These are phyloP conservation scores for Cytospora piceae DNA, from an alignment of 2,329 filamentous ascomycete species.

Conservation along the genomic window DNA sequence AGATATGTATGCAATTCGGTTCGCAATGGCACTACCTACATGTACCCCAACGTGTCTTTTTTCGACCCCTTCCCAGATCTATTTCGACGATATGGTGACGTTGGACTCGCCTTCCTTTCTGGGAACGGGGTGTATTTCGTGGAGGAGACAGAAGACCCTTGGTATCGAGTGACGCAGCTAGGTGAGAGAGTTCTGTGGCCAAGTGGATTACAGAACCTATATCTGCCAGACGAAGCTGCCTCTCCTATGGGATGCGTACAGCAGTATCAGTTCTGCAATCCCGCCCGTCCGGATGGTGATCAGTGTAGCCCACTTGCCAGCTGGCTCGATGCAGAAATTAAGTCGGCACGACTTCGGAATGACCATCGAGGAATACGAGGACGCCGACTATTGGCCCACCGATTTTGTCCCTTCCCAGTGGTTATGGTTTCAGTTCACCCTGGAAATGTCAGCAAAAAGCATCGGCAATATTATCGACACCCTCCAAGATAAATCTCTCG, in stretches of 20 bases:
- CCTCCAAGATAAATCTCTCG: background rate
- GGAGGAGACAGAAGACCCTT: constrained; percentile 2
- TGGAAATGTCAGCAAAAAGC: rapidly evolving
- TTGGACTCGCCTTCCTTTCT: constrained; percentile 16
- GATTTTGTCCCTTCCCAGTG: background rate
- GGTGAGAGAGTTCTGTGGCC: too few species aligned
- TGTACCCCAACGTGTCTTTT: too few species aligned
- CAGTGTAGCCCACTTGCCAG: constrained; percentile 3
- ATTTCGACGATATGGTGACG: constrained; percentile 5
- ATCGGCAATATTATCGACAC: background rate
- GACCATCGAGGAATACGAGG: rapidly evolving
- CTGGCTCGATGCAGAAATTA: background rate
- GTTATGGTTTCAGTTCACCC: background rate
- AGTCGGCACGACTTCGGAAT: background rate
- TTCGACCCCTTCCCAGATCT: constrained; percentile 8
- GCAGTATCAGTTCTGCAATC: constrained; percentile 25
- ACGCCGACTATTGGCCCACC: rapidly evolving
- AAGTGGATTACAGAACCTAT: background rate
- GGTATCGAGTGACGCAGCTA: too few species aligned
- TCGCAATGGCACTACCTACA: too few species aligned
- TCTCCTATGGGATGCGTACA: constrained; percentile 26
- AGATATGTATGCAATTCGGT: too few species aligned
- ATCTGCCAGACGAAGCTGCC: constrained; percentile 20
- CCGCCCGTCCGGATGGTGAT: background rate
- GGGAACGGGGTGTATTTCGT: constrained; percentile 2